Base-by-base conservation (phyloP, 805 yeast species). In the Monosporozyma solicola region DNA sequence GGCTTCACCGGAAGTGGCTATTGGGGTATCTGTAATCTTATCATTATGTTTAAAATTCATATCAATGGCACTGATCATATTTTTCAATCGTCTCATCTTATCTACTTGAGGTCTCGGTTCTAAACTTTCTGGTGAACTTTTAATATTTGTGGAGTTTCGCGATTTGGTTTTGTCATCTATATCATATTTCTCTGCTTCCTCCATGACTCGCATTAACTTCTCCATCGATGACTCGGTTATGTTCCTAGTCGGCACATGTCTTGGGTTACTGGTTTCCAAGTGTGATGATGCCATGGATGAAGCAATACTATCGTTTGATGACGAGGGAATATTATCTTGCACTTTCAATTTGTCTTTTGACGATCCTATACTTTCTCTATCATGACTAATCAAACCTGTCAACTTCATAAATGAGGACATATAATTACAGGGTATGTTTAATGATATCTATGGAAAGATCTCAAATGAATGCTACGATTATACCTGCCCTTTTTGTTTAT, bases 41-140 rank as follows among this genome's bases (percentile, higher is more conserved):
- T 31, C 16, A 45, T 45, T 31, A 24, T 45, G 31, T 9, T 48
- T 57, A 27, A 59, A 54, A n/a, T 53, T 55, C n/a, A 61, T 49
- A 25, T 62, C 65, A 8, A 63, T 55, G 9, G 59, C 54, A 39
- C 61, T 59, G 49, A 65, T 60, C 32, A 59, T 60, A 43, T 57
- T 55, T 52, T 53, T 59, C 33, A 65, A 35, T 32, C 56, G 52
- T 46, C 60, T 61, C 50, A 65, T 56, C 52, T 54, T 61, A 29
- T 59, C 27, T 8, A 15, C 7, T 35, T 35, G 39, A 20, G 44
- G 27, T 20, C 44, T 9, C 44, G 27, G 27, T 22, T 8, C 32
- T 3, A 13, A 39, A 27, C 29, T 45, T 20, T 31, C 32, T 45
- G 33, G 49, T 9, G 27, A 5, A 13, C 25, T 22, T 32, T 5